Conservation (phyloP, 306 rosid species). For the Cicer pinnatifidum region DNA sequence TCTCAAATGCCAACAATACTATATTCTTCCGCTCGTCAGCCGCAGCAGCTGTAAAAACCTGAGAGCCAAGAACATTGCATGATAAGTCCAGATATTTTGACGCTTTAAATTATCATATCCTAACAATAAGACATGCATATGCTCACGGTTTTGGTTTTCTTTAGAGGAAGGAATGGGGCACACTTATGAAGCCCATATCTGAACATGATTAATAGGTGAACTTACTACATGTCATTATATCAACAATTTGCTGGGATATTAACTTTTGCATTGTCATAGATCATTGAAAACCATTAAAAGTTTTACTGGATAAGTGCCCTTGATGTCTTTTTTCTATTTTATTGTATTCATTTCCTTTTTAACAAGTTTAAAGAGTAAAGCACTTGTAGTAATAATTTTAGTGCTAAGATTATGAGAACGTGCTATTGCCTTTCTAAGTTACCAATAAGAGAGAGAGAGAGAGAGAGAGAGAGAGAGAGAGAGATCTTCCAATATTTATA, state of each 20-base stretch:
- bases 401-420: constrained; percentile 3
- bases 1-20: constrained; percentile 92
- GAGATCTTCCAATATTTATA: constrained; percentile 11
- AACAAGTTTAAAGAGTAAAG: constrained; percentile 22
- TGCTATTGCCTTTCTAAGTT: constrained; percentile 28
- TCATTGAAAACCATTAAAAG: constrained; percentile 5
- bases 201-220: constrained; percentile 24
- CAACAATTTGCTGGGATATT: constrained; percentile 33
- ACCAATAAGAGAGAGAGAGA: neutral
- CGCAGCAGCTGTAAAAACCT: constrained; percentile 98
- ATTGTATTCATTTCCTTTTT: constrained; percentile 20
- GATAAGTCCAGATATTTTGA: constrained; percentile 42
- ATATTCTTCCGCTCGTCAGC: constrained; percentile 94
- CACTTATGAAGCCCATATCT: constrained; percentile 19
- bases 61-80: constrained; percentile 50
- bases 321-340: constrained; percentile 28
- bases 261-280: constrained; percentile 24
- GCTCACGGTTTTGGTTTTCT: constrained; percentile 25
- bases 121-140: constrained; percentile 28
- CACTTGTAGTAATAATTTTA: constrained; percentile 10
- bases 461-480: neutral
- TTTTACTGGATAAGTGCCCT: constrained; percentile 27
- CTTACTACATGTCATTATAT: constrained; percentile 28
- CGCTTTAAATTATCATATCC: constrained; percentile 34
- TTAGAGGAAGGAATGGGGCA: constrained; percentile 15